Conservation (phyloP, 257 asterid species). For the Solanum chmielewskii region DNA sequence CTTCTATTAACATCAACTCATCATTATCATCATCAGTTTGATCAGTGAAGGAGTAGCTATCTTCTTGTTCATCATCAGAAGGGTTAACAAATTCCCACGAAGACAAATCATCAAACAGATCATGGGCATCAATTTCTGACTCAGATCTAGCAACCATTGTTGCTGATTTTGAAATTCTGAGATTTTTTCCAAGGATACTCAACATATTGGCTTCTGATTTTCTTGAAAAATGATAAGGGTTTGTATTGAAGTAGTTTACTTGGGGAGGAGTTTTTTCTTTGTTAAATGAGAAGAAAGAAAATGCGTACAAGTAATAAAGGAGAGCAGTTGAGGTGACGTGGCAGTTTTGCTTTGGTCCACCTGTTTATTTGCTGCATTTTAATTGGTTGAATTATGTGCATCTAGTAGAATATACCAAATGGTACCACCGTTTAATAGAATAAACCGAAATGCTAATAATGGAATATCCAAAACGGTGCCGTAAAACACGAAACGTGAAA, state of each 20-base stretch:
- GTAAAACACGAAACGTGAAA: background rate
- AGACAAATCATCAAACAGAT: constrained; percentile 31
- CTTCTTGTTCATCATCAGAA: constrained; percentile 44
- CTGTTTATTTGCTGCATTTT: background rate
- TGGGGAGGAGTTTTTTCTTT: background rate
- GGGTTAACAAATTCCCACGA: constrained; percentile 71
- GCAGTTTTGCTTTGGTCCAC: background rate
- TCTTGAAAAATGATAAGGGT: background rate
- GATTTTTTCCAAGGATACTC: constrained; percentile 24
- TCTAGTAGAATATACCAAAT: background rate
- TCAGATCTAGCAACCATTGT: constrained; percentile 26
- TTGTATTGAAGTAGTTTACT: background rate
- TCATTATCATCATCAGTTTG: background rate
- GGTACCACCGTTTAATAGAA: background rate
- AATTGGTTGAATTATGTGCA: background rate
- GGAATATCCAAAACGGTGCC: background rate
- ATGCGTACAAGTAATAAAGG: background rate
- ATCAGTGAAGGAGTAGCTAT: constrained; percentile 32
- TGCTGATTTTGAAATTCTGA: constrained; percentile 24
- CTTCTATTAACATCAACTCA: background rate
- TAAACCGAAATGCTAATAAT: background rate
- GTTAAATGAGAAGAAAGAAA: background rate
- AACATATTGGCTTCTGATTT: background rate
- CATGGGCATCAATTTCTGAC: constrained; percentile 12
- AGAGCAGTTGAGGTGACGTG: background rate